These are phyloP conservation scores for Lasiosphaeris hirsuta DNA, from an alignment of 495 filamentous ascomycete genomes.

Conservation along the genomic window DNA sequence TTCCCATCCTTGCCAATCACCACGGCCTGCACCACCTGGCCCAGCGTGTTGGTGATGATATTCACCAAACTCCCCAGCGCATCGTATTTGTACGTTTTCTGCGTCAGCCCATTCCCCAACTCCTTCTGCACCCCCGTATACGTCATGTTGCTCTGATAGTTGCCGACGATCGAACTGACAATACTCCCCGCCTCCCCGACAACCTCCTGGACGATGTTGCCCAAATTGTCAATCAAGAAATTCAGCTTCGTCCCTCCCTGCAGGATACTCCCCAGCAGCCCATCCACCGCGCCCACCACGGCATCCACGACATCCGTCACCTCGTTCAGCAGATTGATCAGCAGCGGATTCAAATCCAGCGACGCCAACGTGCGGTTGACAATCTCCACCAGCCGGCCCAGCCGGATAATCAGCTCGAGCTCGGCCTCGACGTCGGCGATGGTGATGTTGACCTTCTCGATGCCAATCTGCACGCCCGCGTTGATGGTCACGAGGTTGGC, in stretches of 20 bases:
- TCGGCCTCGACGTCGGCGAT: slow-evolving; percentile 54
- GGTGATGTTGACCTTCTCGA: slow-evolving; percentile 57
- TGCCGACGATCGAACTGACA: slow-evolving; percentile 50
- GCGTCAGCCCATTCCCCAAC: slow-evolving; percentile 46
- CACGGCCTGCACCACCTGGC: slow-evolving; percentile 55
- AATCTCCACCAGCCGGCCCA: slow-evolving; percentile 55
- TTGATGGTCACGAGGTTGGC: slow-evolving; percentile 54
- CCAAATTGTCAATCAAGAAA: slow-evolving; percentile 57
- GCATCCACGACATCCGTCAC: slow-evolving; percentile 45
- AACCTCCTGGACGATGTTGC: slow-evolving; percentile 56
- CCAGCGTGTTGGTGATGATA: slow-evolving; percentile 52
- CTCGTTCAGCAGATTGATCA: slow-evolving; percentile 52
- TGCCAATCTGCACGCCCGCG: slow-evolving; percentile 49
- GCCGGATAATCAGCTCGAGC: slow-evolving; percentile 53
- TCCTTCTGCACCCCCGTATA: slow-evolving; percentile 43
- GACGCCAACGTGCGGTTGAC: slow-evolving; percentile 55
- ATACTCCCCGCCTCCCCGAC: slow-evolving; percentile 35
- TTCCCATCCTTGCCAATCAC: slow-evolving; percentile 34
- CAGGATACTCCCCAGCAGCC: slow-evolving; percentile 51
- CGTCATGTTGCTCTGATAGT: slow-evolving; percentile 56
- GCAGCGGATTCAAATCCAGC: slow-evolving; percentile 55
- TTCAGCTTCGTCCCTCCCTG: slow-evolving; percentile 49
- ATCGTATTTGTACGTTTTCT: slow-evolving; percentile 52
- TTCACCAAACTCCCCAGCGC: slow-evolving; percentile 54
- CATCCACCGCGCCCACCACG: slow-evolving; percentile 53